Conservation (phyloP, 2,329 filamentous ascomycete genomes). For the Bipolaris oryzae region DNA sequence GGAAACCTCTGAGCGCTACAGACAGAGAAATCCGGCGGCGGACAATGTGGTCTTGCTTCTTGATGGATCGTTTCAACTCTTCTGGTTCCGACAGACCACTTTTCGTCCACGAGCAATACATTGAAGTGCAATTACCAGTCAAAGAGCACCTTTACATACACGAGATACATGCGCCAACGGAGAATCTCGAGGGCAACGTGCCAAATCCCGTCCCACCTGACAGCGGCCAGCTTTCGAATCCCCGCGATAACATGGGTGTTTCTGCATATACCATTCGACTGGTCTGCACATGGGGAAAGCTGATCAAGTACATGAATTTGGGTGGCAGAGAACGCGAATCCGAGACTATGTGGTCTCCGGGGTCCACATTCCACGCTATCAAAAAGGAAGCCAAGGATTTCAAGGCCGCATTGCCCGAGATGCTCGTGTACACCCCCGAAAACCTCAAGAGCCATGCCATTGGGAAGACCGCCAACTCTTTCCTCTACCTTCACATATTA, state of each 20-base stretch:
- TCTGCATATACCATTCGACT: slow-evolving; percentile 86
- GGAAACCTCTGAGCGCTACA: slow-evolving; percentile 78
- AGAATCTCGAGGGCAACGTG: slow-evolving; percentile 76
- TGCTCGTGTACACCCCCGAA: slow-evolving; percentile 75
- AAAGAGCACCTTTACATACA: slow-evolving; percentile 89
- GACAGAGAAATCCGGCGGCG: slow-evolving; percentile 91
- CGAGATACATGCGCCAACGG: slow-evolving; percentile 86
- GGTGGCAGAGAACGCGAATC: slow-evolving; percentile 81
- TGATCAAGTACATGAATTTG: slow-evolving; percentile 88
- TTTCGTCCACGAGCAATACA: slow-evolving; percentile 86
- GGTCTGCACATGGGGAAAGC: slow-evolving; percentile 86
- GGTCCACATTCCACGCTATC: slow-evolving; percentile 77
- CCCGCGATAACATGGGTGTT: slow-evolving; percentile 89
- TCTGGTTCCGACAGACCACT: slow-evolving; percentile 91
- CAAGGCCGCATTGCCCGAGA: slow-evolving; percentile 69
- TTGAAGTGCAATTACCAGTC: slow-evolving; percentile 88
- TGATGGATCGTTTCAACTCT: slow-evolving; percentile 98
- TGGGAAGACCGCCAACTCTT: slow-evolving; percentile 87
- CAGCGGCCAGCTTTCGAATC: slow-evolving; percentile 68
- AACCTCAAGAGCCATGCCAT: slow-evolving; percentile 85
- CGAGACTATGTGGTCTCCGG: slow-evolving; percentile 78
- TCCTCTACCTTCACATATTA: slow-evolving; percentile 87
- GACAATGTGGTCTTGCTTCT: slow-evolving; percentile 97
- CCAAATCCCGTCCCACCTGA: slow-evolving; percentile 67
- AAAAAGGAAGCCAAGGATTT: slow-evolving; percentile 74